Percentiles rank a stretch among this genome's conserved stretches.
phyloP scores from a whole-genome alignment of 2,329 filamentous ascomycete species.

The Aspergillus fructus region DNA sequence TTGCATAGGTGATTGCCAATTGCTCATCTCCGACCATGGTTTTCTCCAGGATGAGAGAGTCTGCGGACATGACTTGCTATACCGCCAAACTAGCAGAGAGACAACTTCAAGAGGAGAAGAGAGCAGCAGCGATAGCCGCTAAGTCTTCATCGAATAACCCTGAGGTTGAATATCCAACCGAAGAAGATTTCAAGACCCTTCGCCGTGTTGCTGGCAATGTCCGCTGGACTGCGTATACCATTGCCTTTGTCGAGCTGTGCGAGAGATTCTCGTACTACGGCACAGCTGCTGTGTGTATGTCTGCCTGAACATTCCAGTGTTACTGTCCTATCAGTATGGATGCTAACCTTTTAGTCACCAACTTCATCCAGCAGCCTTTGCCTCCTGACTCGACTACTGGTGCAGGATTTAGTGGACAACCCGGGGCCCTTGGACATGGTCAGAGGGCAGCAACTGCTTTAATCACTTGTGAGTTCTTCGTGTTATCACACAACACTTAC shows the following conservation, averaged over 20 bases:
- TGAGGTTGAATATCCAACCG: constrained; percentile 27
- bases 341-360: constrained; percentile 48
- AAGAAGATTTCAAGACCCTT: constrained; percentile 34
- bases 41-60: neutral
- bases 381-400: constrained; percentile 57
- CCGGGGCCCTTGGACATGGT: constrained; percentile 61
- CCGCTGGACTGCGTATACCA: constrained; percentile 65
- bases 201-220: constrained; percentile 47
- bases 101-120: neutral
- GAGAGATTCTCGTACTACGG: constrained; percentile 80
- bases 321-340: neutral
- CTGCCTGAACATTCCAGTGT: neutral
- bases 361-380: constrained; percentile 61
- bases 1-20: neutral
- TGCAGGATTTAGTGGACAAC: constrained; percentile 28
- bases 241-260: constrained; percentile 72
- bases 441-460: constrained; percentile 57
- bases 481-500: neutral
- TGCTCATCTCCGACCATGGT: neutral
- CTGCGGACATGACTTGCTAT: neutral
- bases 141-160: neutral
- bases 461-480: constrained; percentile 39
- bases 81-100: neutral
- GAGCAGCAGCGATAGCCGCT: constrained; percentile 5
- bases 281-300: constrained; percentile 64